Percentiles rank a stretch among this genome's conserved stretches.
phyloP scores from a whole-genome alignment of 352 stramenopile species.

The Plasmopara viticola region DNA sequence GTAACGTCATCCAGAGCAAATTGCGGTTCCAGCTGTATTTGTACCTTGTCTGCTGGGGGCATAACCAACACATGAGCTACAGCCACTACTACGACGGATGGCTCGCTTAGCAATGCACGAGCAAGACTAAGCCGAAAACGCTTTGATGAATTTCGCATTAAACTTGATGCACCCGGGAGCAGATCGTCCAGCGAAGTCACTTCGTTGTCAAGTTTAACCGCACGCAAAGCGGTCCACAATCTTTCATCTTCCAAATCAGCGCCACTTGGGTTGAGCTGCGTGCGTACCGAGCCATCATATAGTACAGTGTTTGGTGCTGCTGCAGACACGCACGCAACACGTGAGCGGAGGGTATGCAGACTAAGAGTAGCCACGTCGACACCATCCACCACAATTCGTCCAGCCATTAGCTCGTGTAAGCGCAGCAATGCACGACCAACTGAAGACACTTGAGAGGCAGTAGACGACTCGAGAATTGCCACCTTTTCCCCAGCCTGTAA shows the following conservation, averaged over 20 bases:
- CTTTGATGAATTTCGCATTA: conserved; percentile 91
- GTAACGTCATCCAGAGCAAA: conserved; percentile 59
- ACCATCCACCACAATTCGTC: conserved; percentile 89
- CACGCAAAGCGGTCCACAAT: conserved; percentile 35
- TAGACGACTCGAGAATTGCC: conserved; percentile 83
- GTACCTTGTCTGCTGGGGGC: conserved; percentile 13
- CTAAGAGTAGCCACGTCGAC: conserved; percentile 80
- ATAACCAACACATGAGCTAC: conserved; percentile 21
- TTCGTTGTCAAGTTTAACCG: conserved; percentile 51
- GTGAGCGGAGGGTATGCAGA: conserved; percentile 80
- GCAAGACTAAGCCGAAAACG: conserved; percentile 95
- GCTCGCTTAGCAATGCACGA: conserved; percentile 88
- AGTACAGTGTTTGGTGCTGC: conserved; percentile 79
- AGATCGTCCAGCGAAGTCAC: conserved; percentile 50
- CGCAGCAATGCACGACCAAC: conserved; percentile 90
- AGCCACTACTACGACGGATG: conserved; percentile 79
- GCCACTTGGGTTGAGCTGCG: conserved; percentile 90
- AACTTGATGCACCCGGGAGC: conserved; percentile 62
- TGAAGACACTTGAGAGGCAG: conserved; percentile 82
- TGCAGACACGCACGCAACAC: conserved; percentile 94
- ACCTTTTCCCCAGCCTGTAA: conserved; percentile 82
- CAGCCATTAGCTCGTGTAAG: conserved; percentile 86
- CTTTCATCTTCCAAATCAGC: conserved; percentile 25
- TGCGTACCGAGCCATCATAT: conserved; percentile 88
- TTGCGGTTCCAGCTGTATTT: conserved; percentile 9